Conservation (phyloP, 306 rosid species). For the Fragaria ananassa region DNA sequence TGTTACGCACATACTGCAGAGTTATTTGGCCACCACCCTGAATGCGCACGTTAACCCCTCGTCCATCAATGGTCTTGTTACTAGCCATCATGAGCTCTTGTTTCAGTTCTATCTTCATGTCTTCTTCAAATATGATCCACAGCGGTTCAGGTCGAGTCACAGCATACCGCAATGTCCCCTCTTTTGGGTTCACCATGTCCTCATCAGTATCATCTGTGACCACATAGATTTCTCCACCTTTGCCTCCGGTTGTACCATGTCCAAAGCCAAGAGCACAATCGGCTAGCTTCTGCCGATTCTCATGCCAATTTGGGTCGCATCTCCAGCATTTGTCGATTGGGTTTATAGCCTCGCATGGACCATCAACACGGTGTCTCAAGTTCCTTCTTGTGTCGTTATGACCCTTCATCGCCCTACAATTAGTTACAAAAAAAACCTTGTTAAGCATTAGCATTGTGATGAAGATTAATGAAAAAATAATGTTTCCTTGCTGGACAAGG, state of each 20-base stretch:
- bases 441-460: not conserved
- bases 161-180: constrained; percentile 37
- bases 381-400: constrained; percentile 6
- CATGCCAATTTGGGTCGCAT: not conserved
- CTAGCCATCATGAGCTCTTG: constrained; percentile 40
- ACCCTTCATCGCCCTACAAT: constrained; percentile 21
- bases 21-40: constrained; percentile 49
- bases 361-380: not conserved
- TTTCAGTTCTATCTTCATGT: constrained; percentile 35
- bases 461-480: not conserved
- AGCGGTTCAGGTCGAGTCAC: constrained; percentile 36
- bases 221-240: constrained; percentile 15
- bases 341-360: not conserved
- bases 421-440: not conserved
- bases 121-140: constrained; percentile 40
- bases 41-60: constrained; percentile 47
- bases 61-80: constrained; percentile 44
- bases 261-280: constrained; percentile 7
- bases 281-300: not conserved
- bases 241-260: not conserved
- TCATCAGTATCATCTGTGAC: constrained; percentile 38
- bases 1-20: constrained; percentile 40
- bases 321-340: constrained; percentile 6
- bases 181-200: constrained; percentile 37
- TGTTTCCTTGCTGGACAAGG: not conserved